Conservation (phyloP, 805 yeast genomes). For the Candida hispaniensis region DNA sequence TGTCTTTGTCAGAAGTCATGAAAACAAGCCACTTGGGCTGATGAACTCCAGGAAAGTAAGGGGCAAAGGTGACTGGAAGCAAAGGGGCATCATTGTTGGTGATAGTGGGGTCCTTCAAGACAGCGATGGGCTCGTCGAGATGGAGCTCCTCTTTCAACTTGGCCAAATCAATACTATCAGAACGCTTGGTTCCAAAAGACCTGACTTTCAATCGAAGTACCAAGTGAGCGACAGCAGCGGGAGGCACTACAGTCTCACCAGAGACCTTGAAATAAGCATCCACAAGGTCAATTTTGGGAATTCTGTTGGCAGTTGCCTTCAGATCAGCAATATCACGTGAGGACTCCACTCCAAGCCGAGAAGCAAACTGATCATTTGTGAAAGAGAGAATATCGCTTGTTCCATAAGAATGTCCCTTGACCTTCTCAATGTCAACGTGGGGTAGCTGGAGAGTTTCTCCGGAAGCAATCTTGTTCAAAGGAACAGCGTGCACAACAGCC, state of each 20-base stretch:
- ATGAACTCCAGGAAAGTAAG: slow-evolving; percentile 57
- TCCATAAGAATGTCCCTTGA: slow-evolving; percentile 14
- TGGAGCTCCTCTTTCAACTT: slow-evolving; percentile 21
- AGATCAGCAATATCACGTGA: slow-evolving; percentile 1
- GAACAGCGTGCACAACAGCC: slow-evolving; percentile 65
- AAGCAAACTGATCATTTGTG: slow-evolving; percentile 6
- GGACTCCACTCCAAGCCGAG: slow-evolving; percentile 3
- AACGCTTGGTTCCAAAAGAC: slow-evolving; percentile 44
- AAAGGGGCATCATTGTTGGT: slow-evolving; percentile 58
- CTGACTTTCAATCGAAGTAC: slow-evolving; percentile 64
- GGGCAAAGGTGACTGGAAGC: slow-evolving; percentile 57
- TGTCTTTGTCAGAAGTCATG: slow-evolving; percentile 64
- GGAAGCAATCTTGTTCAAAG: slow-evolving; percentile 36
- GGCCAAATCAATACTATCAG: slow-evolving; percentile 18
- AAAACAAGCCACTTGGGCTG: slow-evolving; percentile 54
- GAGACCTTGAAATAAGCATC: slow-evolving; percentile 73
- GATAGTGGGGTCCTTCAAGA: slow-evolving; percentile 59
- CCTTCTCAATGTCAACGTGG: slow-evolving; percentile 43
- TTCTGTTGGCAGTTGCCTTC: slow-evolving; percentile 29
- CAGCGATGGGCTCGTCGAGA: slow-evolving; percentile 30
- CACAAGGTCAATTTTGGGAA: slow-evolving; percentile 60
- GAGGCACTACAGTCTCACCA: slow-evolving; percentile 66
- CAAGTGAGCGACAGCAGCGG: slow-evolving; percentile 64
- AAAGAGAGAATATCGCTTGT: slow-evolving; percentile 8
- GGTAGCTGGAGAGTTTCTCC: slow-evolving; percentile 77